Evolutionary conservation across 306 rosid genomes (phyloP).

Genomic region (Cucurbita pepo): DNA sequence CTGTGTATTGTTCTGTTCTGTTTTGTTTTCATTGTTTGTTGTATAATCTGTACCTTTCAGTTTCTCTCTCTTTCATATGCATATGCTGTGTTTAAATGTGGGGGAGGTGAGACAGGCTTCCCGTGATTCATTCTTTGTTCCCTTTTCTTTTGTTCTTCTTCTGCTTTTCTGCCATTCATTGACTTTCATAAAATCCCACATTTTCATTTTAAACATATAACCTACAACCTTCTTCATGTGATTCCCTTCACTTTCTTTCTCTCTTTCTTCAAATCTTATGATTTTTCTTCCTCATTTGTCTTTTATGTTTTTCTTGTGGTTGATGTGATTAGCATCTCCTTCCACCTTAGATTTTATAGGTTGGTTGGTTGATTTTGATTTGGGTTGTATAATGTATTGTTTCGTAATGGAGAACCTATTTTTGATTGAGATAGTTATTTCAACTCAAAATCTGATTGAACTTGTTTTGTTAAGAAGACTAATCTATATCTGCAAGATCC

Average conservation of each 20-base stretch:
- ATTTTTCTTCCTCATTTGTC: not conserved
- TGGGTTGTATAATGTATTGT: not conserved
- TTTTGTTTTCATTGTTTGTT: not conserved
- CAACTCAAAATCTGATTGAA: not conserved
- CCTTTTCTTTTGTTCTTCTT: not conserved
- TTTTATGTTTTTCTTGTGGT: not conserved
- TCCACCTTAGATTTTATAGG: no score
- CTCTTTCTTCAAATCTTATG: not conserved
- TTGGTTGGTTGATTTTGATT: not conserved
- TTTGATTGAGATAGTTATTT: not conserved
- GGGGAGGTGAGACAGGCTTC: conserved; percentile 4
- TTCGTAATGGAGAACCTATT: not conserved
- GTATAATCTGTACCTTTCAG: not conserved
- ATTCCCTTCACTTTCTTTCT: not conserved
- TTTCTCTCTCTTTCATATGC: not conserved
- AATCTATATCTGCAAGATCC: no score
- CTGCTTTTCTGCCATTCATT: not conserved
- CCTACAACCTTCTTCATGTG: not conserved
- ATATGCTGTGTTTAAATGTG: not conserved
- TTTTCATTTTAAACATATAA: not conserved
- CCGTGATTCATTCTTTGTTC: not conserved
- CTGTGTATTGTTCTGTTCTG: no score
- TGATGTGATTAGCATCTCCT: not conserved
- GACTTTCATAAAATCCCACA: conserved; percentile 2
- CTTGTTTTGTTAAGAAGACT: no score